phyloP scores from a whole-genome alignment of 2,329 filamentous ascomycete species.

The Monosporascus sp. region DNA sequence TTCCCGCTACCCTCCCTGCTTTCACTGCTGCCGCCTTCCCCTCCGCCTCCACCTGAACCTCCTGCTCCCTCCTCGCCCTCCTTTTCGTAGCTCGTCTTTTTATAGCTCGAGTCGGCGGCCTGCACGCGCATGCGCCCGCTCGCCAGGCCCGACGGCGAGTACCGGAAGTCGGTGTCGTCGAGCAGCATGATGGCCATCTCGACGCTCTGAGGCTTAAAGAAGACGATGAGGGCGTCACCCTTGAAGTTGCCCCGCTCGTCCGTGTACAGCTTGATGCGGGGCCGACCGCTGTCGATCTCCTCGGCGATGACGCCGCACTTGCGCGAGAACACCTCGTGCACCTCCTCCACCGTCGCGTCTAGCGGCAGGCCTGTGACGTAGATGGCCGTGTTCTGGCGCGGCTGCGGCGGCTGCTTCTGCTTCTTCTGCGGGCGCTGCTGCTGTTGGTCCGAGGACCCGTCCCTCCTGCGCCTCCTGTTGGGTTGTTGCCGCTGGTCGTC shows the following conservation, averaged over 20 bases:
- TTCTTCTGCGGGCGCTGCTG: constrained; percentile 38
- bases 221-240: constrained; percentile 87
- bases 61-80: constrained; percentile 14
- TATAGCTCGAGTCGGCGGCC: constrained; percentile 84
- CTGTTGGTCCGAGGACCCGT: constrained; percentile 24
- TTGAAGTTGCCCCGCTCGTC: constrained; percentile 82
- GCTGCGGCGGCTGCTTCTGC: constrained; percentile 42
- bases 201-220: constrained; percentile 93
- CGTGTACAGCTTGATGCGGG: constrained; percentile 88
- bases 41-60: constrained; percentile 12
- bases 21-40: constrained; percentile 4
- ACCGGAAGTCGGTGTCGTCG: constrained; percentile 76
- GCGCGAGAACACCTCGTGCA: constrained; percentile 73
- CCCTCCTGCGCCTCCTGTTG: constrained; percentile 35
- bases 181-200: constrained; percentile 74
- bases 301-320: constrained; percentile 91
- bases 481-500: constrained; percentile 21
- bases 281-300: constrained; percentile 81
- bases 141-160: constrained; percentile 44
- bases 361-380: constrained; percentile 84
- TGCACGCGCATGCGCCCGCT: constrained; percentile 72
- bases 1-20: constrained; percentile 12
- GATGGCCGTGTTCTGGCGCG: constrained; percentile 76
- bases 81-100: constrained; percentile 69
- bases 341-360: constrained; percentile 74